Evolutionary conservation across 306 rosid species (phyloP), one percentile per base, ranked within the genome.

Genomic region (Vicia faba): DNA sequence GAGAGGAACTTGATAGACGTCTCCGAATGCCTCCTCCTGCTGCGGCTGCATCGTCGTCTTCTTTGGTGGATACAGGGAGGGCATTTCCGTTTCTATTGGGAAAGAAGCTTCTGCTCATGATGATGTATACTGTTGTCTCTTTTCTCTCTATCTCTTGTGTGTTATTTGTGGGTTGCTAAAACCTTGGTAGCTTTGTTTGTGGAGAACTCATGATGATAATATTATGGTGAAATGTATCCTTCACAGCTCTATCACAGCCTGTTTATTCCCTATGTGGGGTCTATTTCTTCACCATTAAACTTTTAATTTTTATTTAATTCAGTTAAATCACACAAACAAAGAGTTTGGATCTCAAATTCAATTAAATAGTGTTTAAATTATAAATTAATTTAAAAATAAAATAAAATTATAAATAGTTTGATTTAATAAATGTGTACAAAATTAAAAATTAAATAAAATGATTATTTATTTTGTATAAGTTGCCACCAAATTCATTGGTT

Each of bases 211-310:
- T 53, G 1, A 11, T 23, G 19, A 55, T 54, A 54, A 4, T 4
- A 54, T 26, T 3, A 25, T 25, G 61, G 61, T 55, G 38, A 12
- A 28, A 13, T 29, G 40, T n/a, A 57, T 57, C 63, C 40, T 57
- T 84, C 85, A 65, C 85, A 85, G 86, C 83, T 78, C 54, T 63
- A 39, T 55, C 73, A 83, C 96, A 87, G 83, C 67, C 91, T 84
- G 96, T 80, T 82, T 85, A 90, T 87, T 90, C 87, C 65, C 36
- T 55, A 10, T 50, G 57, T 50, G 57, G 57, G 57, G 29, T 19
- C 57, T 33, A 19, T 5, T 49, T 25, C 11, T 50, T 6, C 38
- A 33, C 38, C 9, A 31, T 31, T 20, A 20, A 20, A 2, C 23
- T 20, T 20, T 1, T 20, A 20, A 20, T 20, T 20, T 20, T 20